Base-by-base conservation (phyloP, 2,329 filamentous ascomycete genomes). In the Calonectria naviculata region DNA sequence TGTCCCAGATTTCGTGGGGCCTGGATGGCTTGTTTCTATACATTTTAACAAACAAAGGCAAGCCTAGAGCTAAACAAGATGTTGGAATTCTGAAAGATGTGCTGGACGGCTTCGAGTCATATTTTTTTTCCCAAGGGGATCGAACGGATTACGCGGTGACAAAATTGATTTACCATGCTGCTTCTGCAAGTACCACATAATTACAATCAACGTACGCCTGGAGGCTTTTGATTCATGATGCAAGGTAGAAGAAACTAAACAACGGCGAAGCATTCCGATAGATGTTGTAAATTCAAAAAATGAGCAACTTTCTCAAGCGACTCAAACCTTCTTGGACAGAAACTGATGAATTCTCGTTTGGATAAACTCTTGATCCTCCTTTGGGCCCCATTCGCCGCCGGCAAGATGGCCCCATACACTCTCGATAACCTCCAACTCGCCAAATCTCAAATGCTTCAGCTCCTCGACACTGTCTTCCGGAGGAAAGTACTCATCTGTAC, bases 361-460 rank as follows among this genome's bases (percentile, higher is more conserved):
- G 13, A 70, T 70, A n/a, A 49, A 70, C 19, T 61, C 56, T 41
- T 67, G 29, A 15, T 70, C 68, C 64, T 70, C 52, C 13, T 9
- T 1, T 4, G 68, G 68, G 13, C 63, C 64, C 47, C 31, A 67
- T 49, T 71, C 64, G 1, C 68, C 56, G n/a, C 64, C 64, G 13
- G 64, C 64, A 17, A 71, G 34, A 52, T 71, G 68, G 5, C 68
- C 68, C 68, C 64, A 71, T 7, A 49, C 64, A 42, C 64, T 71
- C 34, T 71, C 68, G 21, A 70, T 67, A 31, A 70, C 63, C 42
- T 49, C 41, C 21, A 70, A 19, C 24, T 66, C 47, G 12, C 68
- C 68, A 24, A n/a, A 44, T 29, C 34, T 62, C 26, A 70, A 26
- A 38, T 70, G 44, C 10, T 63, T 70, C 28, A 70, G 26, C 15